These are phyloP conservation scores for Colletotrichum lini DNA, from an alignment of 2,329 filamentous ascomycete genomes.

Conservation along the genomic window DNA sequence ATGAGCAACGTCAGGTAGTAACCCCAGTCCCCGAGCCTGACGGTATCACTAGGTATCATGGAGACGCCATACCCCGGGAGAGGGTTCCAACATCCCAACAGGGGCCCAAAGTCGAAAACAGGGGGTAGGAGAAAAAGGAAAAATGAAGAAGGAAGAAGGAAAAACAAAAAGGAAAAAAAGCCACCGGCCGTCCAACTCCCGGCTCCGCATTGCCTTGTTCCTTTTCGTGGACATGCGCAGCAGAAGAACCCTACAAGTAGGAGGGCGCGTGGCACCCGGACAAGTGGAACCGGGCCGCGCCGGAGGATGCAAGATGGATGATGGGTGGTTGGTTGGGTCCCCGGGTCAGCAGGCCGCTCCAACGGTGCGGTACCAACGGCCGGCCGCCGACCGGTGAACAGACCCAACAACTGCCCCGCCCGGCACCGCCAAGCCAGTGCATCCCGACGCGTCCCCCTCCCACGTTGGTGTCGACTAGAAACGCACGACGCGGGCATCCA, in stretches of 20 bases:
- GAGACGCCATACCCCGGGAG: too few species aligned
- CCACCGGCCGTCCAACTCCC: background rate
- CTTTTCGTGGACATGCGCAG: background rate
- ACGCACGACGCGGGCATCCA: background rate
- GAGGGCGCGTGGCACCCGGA: background rate
- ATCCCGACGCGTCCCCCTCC: too few species aligned
- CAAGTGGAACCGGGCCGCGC: conserved; percentile 1
- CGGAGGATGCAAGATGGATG: background rate
- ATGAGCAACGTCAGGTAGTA: too few species aligned
- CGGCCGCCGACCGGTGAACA: background rate
- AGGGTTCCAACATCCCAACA: too few species aligned
- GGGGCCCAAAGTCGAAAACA: too few species aligned
- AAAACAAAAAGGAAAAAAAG: too few species aligned
- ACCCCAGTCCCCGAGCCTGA: too few species aligned
- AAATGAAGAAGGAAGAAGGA: too few species aligned
- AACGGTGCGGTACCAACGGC: background rate
- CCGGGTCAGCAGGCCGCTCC: background rate
- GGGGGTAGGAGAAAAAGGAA: too few species aligned
- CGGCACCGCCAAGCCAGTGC: background rate
- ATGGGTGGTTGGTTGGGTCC: too few species aligned
- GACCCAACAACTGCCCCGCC: background rate
- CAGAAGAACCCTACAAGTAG: background rate
- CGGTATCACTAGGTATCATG: too few species aligned
- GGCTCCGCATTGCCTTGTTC: conserved; percentile 1
- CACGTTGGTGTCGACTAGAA: background rate